Percentiles rank a stretch among this genome's conserved stretches.
These are phyloP conservation scores for Thraustotheca clavata DNA, from an alignment of 352 stramenopile genomes.

Conservation along the genomic window DNA sequence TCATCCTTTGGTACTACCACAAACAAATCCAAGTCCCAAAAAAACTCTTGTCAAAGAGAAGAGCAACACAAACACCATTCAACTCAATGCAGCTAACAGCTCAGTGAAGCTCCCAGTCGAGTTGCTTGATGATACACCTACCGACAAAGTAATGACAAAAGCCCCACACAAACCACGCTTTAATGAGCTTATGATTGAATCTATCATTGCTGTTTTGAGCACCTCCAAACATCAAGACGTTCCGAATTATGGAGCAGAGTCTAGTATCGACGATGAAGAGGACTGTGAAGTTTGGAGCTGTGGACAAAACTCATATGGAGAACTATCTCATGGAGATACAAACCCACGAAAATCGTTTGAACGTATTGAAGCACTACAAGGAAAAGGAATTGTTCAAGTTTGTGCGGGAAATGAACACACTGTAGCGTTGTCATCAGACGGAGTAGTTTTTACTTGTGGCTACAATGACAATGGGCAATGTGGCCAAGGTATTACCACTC, in stretches of 20 bases:
- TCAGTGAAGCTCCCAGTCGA: too few relatives aligned
- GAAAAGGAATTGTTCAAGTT: conserved; percentile 72
- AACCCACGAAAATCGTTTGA: conserved; percentile 74
- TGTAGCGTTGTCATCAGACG: conserved; percentile 63
- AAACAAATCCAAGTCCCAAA: conserved; percentile 7
- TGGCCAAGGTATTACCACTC: conserved; percentile 73
- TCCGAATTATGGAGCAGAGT: background rate
- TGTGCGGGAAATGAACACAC: conserved; percentile 91
- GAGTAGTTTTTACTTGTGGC: conserved; percentile 77
- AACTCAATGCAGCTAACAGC: too few relatives aligned
- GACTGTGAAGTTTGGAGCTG: conserved; percentile 89
- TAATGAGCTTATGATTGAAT: conserved; percentile 31
- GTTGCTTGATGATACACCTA: too few relatives aligned
- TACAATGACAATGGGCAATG: conserved; percentile 95
- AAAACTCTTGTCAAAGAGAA: conserved; percentile 39
- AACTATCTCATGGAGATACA: conserved; percentile 88
- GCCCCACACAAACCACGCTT: conserved; percentile 24
- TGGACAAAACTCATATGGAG: conserved; percentile 92
- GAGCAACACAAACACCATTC: too few relatives aligned
- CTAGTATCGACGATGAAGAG: conserved; percentile 39
- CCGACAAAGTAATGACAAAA: too few relatives aligned
- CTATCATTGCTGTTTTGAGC: conserved; percentile 37
- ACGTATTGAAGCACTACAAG: conserved; percentile 56
- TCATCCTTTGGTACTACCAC: conserved; percentile 23
- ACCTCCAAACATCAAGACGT: conserved; percentile 26